Base-by-base conservation (phyloP, 2,329 filamentous ascomycete genomes). In the Amylocarpus encephaloides region DNA sequence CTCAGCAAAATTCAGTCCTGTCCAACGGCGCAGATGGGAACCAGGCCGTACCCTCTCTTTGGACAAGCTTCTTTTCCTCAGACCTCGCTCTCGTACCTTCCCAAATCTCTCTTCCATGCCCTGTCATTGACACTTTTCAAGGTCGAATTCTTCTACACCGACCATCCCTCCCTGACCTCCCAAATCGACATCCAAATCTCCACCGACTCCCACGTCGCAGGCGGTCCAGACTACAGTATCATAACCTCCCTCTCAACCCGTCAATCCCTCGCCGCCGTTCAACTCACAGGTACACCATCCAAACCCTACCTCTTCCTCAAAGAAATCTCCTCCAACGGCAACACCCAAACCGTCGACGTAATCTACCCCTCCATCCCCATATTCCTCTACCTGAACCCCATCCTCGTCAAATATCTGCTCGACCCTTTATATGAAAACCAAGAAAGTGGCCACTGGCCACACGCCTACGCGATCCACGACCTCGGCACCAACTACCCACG, bases 321-420 rank as follows among this genome's bases (percentile, higher is more conserved):
- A 66, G 90, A 95, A 65, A 94, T 95, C 61, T 89, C 85, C 55
- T 92, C 86, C 3, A 85, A 94, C 64, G 88, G 89, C 36, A 92
- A 95, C 60, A 84, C 83, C 58, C 87, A 94, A 65, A 95, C 89
- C 0, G 88, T 94, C 18, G 88, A 93, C 68, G 87, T 95, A 56
- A 89, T 94, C 57, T 94, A 90, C 70, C 88, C 88, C 0, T 79
- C 87, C 0, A 86, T 86, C 66, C 88, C 88, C 0, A 85, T 93
- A 67, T 84, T 93, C 68, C 76, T 92, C 55, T 95, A 93, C 65
- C 80, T 86, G 1, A 92, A 93, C 67, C 80, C 82, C 0, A 68
- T 74, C 0, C 65, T 83, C 2, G 67, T 85, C 42, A 76, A 74
- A 54, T 74, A 82, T 43, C 57, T 82, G 12, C 68, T 87, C 4